Evolutionary conservation across 2,329 filamentous ascomycete species (phyloP), one percentile per base, ranked within the genome.

Genomic region (Phialophora expanda): DNA sequence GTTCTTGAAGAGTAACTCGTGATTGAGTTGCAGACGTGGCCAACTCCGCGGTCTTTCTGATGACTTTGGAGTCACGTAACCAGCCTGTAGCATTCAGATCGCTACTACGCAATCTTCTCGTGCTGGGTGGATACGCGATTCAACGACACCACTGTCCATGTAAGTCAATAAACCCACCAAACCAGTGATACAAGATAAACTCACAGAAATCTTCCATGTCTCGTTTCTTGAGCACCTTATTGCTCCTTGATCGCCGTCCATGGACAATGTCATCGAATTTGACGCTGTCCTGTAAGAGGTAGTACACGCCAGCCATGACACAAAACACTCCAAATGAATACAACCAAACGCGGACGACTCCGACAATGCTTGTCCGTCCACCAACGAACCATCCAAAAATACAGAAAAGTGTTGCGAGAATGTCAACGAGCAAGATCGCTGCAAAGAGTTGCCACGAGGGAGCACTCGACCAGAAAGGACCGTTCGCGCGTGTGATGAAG

Each of bases 201-300:
- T 86, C 88, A 92, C 90, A 88, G 75, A 96, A 96, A 82, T 96
- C 92, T 84, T 96, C 92, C 70, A 94, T 85, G 54, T 89, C 91
- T 74, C 91, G 86, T 82, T 94, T 91, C 85, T 92, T 93, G 80
- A 89, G 85, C 81, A 87, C 89, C 79, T 89, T 88, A 85, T 93
- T 92, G 72, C 87, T 87, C 51, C 62, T 64, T 28, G 66, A 55
- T 69, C 88, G 90, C 84, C 93, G 93, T 77, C 92, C 91, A 82
- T 96, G 92, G 90, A 96, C 95, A 70, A 96, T 84, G 83, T 95
- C 94, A 81, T 96, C 91, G 79, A 96, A 96, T 69, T 89, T 89
- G 68, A 86, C 80, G 75, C 88, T 92, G 78, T 90, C 90, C 78
- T 94, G 89, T 76, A 96, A 86, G 75, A 95, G 85, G 83, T 93